Conservation (phyloP, 345 rosid genomes). For the Euphorbia tirucalli region DNA sequence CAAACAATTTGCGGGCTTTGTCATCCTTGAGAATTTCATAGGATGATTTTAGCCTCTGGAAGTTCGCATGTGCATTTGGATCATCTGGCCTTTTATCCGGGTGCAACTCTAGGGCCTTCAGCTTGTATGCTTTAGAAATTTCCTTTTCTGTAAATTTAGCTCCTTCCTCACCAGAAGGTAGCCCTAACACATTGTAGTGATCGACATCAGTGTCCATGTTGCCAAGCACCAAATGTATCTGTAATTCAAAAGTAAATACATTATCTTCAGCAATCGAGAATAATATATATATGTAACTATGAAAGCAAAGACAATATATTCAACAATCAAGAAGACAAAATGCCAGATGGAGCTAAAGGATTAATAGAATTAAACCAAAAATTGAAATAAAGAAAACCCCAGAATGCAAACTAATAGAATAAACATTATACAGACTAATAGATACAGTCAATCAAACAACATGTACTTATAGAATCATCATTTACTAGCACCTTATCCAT, state of each 20-base stretch:
- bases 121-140: constrained; percentile 70
- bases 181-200: constrained; percentile 72
- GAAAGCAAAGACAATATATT: too few species aligned
- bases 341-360: too few species aligned
- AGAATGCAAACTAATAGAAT: too few species aligned
- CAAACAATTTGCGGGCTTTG: constrained; percentile 74
- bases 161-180: constrained; percentile 86
- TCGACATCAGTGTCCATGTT: constrained; percentile 56
- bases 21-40: constrained; percentile 77
- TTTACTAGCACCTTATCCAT: too few species aligned
- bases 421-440: too few species aligned
- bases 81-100: constrained; percentile 88
- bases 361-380: too few species aligned
- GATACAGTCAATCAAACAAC: too few species aligned
- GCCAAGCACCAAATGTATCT: not conserved
- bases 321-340: too few species aligned
- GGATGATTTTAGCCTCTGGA: constrained; percentile 53
- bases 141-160: constrained; percentile 64
- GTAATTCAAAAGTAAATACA: not conserved
- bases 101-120: constrained; percentile 74
- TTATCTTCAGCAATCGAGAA: not conserved
- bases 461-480: too few species aligned
- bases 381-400: too few species aligned
- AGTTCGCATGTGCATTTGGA: constrained; percentile 68
- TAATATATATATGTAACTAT: too few species aligned